A percentile compares a stretch with the other conserved stretches of the same genome.
These are phyloP conservation scores for Limonium bicolor DNA, from an alignment of 148 eudicot species.

Conservation along the genomic window DNA sequence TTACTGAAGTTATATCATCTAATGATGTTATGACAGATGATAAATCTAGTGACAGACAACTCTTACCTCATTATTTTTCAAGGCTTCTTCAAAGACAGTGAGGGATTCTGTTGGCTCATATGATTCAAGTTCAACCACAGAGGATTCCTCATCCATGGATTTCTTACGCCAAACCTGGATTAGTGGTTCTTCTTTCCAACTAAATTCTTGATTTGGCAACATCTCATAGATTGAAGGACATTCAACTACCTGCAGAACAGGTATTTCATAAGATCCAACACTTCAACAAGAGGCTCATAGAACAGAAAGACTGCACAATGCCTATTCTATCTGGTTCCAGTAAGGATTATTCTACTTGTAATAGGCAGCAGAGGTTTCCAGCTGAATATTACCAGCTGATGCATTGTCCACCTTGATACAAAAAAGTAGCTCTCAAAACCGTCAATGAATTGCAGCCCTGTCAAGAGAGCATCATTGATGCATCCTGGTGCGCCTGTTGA, in stretches of 20 bases:
- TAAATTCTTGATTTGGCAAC: slow-evolving; percentile 71
- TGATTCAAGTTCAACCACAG: slow-evolving; percentile 36
- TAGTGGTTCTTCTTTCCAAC: slow-evolving; percentile 64
- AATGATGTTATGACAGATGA: no score
- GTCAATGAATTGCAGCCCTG: slow-evolving; percentile 88
- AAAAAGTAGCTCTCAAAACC: slow-evolving; percentile 86
- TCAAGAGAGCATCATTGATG: slow-evolving; percentile 79
- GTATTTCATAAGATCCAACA: no score
- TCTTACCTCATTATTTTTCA: slow-evolving; percentile 86
- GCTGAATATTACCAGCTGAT: slow-evolving; percentile 68
- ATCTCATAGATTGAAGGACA: slow-evolving; percentile 94
- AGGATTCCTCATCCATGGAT: slow-evolving; percentile 25
- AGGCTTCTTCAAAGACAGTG: slow-evolving; percentile 57
- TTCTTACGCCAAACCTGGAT: slow-evolving; percentile 62
- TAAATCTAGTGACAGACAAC: no score
- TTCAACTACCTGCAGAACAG: slow-evolving; percentile 52
- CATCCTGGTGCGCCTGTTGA: slow-evolving; percentile 92
- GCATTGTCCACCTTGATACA: slow-evolving; percentile 91
- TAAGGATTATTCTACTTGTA: not conserved
- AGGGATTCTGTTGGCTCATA: slow-evolving; percentile 44
- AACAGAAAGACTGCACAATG: no score
- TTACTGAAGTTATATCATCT: no score
- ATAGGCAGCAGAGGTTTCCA: no score
- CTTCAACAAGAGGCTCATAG: no score
- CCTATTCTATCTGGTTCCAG: no score